Evolutionary conservation across 2,329 filamentous ascomycete genomes (phyloP).

Genomic region (Stylonectria norvegica): DNA sequence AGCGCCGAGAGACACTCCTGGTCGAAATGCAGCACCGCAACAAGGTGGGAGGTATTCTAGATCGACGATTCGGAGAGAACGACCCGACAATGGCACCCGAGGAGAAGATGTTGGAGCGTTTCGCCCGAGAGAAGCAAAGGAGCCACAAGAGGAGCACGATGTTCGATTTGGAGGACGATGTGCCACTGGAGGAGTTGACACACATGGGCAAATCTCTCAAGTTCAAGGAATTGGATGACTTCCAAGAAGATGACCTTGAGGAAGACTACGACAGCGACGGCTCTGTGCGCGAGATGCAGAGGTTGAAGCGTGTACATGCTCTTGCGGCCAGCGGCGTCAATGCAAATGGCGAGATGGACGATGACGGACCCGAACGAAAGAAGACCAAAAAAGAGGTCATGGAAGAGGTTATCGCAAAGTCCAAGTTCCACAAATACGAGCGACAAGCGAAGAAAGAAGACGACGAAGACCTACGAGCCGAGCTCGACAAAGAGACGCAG

Average conservation of each 20-base stretch:
- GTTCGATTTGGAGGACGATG: slow-evolving; percentile 83
- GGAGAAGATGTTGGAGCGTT: slow-evolving; percentile 86
- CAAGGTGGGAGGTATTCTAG: slow-evolving; percentile 87
- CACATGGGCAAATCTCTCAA: slow-evolving; percentile 76
- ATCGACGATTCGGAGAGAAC: slow-evolving; percentile 92
- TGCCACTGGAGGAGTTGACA: slow-evolving; percentile 66
- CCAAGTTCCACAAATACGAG: slow-evolving; percentile 92
- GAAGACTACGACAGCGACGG: slow-evolving; percentile 56
- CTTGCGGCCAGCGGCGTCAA: slow-evolving; percentile 44
- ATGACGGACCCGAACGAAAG: slow-evolving; percentile 71
- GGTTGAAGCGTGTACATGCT: slow-evolving; percentile 54
- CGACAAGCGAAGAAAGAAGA: slow-evolving; percentile 89
- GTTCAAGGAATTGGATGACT: slow-evolving; percentile 69
- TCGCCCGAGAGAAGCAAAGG: slow-evolving; percentile 80
- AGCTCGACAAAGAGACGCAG: slow-evolving; percentile 79
- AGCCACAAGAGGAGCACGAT: slow-evolving; percentile 72
- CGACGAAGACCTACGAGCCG: slow-evolving; percentile 80
- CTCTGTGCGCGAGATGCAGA: slow-evolving; percentile 51
- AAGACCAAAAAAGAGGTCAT: slow-evolving; percentile 97
- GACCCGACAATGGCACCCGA: slow-evolving; percentile 92
- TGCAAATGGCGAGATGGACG: slow-evolving; percentile 47
- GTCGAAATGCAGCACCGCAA: slow-evolving; percentile 85
- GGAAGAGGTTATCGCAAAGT: slow-evolving; percentile 97
- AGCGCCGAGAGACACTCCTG: slow-evolving; percentile 79
- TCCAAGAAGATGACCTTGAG: slow-evolving; percentile 70